Evolutionary conservation across 148 eudicot genomes (phyloP).

Genomic region (Heliamphora exappendiculata): DNA sequence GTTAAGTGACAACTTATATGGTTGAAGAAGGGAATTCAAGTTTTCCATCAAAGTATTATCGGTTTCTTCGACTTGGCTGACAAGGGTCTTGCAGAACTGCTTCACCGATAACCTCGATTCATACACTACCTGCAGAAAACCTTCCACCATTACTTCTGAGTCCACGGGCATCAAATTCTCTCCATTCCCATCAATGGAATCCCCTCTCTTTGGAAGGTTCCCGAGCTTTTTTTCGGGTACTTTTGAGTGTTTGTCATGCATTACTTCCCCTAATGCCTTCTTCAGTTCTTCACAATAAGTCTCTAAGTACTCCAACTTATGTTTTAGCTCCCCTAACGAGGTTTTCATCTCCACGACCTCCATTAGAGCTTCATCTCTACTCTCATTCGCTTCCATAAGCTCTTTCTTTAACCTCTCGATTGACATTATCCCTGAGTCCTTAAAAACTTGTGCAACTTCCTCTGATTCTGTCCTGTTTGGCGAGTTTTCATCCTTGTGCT

Average conservation of each 20-base stretch:
- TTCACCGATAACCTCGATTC: conserved; percentile 79
- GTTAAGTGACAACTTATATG: conserved; percentile 52
- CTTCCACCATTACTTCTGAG: conserved; percentile 80
- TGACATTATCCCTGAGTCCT: conserved; percentile 34
- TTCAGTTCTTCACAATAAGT: conserved; percentile 71
- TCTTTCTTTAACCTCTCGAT: conserved; percentile 59
- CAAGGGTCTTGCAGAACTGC: conserved; percentile 72
- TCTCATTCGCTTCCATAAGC: conserved; percentile 56
- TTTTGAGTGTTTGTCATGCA: conserved; percentile 12
- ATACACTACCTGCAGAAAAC: conserved; percentile 81
- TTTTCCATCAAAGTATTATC: conserved; percentile 48
- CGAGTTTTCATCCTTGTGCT: conserved; percentile 46
- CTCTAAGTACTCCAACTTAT: conserved; percentile 66
- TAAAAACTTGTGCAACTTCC: conserved; percentile 41
- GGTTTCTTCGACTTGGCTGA: conserved; percentile 56
- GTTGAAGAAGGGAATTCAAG: conserved; percentile 53
- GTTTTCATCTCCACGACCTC: conserved; percentile 75
- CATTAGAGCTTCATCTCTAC: conserved; percentile 55
- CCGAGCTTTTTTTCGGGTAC: conserved; percentile 22
- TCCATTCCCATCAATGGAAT: conserved; percentile 17
- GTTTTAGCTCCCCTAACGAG: conserved; percentile 58
- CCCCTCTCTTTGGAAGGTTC: conserved; percentile 24
- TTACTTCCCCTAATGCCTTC: conserved; percentile 59
- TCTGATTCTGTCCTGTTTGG: conserved; percentile 53
- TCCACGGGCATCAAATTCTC: conserved; percentile 55